Conservation (phyloP, 257 asterid species). For the Scutellaria galericulata region DNA sequence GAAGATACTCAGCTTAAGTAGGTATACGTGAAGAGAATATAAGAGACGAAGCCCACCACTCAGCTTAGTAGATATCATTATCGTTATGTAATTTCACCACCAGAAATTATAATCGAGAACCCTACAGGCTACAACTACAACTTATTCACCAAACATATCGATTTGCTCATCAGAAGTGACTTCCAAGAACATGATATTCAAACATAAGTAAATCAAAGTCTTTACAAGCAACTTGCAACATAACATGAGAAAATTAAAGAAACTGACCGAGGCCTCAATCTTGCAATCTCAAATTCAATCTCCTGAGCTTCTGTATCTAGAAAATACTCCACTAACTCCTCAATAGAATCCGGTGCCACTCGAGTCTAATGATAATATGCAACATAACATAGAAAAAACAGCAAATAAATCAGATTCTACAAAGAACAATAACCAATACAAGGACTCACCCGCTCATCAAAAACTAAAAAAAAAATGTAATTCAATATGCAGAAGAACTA, state of each 20-base stretch:
- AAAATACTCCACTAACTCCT: constrained; percentile 74
- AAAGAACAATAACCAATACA: neutral
- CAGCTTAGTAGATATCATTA: too few species aligned
- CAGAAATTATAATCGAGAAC: too few species aligned
- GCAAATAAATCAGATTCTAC: constrained; percentile 3
- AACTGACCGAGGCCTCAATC: constrained; percentile 80
- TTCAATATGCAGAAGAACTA: neutral
- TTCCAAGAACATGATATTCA: neutral
- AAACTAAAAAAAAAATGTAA: too few species aligned
- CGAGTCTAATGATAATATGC: constrained; percentile 58
- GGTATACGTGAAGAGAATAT: too few species aligned
- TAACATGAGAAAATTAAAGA: neutral
- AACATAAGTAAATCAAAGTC: neutral
- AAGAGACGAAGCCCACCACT: too few species aligned
- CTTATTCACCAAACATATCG: too few species aligned
- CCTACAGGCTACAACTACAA: too few species aligned
- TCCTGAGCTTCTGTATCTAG: constrained; percentile 96
- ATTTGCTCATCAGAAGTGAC: too few species aligned
- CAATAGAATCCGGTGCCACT: constrained; percentile 64
- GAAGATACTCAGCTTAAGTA: too few species aligned
- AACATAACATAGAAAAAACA: neutral
- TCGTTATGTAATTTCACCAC: too few species aligned
- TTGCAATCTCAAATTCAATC: constrained; percentile 85
- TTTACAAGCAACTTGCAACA: neutral
- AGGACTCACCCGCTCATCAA: neutral